Percentiles rank a stretch among this genome's conserved stretches.
Evolutionary conservation across 768 basidiomycete genomes (phyloP).

Genomic region (Kwoniella sp.): DNA sequence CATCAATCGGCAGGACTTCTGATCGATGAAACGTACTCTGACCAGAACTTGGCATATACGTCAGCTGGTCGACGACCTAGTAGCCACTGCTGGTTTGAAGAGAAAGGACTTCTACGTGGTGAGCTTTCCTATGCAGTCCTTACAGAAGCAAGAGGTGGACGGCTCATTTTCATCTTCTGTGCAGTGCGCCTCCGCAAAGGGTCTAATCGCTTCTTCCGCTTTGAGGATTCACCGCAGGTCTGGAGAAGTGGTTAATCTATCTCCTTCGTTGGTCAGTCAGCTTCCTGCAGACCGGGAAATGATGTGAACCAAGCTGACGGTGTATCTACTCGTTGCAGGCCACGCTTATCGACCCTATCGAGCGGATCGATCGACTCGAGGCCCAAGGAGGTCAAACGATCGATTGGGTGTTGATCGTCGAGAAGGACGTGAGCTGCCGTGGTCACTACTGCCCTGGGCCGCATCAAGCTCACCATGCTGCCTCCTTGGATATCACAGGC

Average conservation of each 20-base stretch:
- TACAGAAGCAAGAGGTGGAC: background rate
- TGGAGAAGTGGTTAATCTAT: slow-evolving; percentile 60
- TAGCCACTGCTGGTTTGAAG: slow-evolving; percentile 74
- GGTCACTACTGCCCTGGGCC: background rate
- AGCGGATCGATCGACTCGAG: slow-evolving; percentile 69
- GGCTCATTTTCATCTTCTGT: too few species aligned
- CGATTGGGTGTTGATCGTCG: slow-evolving; percentile 81
- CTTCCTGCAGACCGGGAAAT: slow-evolving; percentile 3
- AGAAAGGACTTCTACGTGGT: slow-evolving; percentile 82
- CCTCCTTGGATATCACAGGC: slow-evolving; percentile 63
- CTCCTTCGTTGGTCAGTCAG: slow-evolving; percentile 25
- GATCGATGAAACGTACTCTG: too few species aligned
- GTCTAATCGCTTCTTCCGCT: slow-evolving; percentile 73
- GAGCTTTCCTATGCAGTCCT: slow-evolving; percentile 33
- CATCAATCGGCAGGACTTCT: too few species aligned
- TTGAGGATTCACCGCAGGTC: slow-evolving; percentile 64
- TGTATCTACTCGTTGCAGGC: slow-evolving; percentile 60
- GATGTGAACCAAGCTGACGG: slow-evolving; percentile 6
- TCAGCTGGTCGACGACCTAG: slow-evolving; percentile 85
- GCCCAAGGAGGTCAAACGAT: slow-evolving; percentile 60
- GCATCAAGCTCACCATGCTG: background rate
- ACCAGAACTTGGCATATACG: too few species aligned
- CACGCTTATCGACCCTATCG: slow-evolving; percentile 73
- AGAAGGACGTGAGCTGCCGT: slow-evolving; percentile 75
- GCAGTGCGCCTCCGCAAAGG: slow-evolving; percentile 86